Conservation (phyloP, 768 basidiomycete genomes). For the Russula abietina region DNA sequence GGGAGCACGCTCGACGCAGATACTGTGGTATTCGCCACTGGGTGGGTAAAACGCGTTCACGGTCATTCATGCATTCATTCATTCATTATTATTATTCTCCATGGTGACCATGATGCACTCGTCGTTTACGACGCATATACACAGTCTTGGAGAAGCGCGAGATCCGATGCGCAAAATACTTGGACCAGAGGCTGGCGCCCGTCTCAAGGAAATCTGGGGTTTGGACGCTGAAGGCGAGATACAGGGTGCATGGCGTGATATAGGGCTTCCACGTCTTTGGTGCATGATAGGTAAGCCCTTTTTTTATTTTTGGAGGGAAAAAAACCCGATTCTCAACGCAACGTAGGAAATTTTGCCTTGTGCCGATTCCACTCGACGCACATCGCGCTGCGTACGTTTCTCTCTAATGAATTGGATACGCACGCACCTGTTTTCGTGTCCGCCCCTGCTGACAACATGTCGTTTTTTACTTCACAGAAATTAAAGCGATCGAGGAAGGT, state of each 20-base stretch:
- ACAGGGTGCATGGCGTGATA: conserved; percentile 43
- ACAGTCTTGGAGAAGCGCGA: conserved; percentile 43
- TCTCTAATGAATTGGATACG: not conserved
- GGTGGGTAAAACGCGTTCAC: too few relatives aligned
- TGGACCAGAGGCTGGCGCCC: conserved; percentile 40
- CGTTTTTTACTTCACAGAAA: conserved; percentile 41
- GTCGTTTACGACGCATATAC: not conserved
- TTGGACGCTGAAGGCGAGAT: conserved; percentile 60
- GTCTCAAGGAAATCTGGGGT: conserved; percentile 56
- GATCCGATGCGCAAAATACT: conserved; percentile 39
- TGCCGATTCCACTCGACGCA: conserved; percentile 65
- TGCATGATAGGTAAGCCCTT: conserved; percentile 50
- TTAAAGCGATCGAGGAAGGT: conserved; percentile 59
- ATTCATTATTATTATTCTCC: not conserved
- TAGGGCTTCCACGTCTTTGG: conserved; percentile 53
- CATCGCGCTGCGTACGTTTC: conserved; percentile 53
- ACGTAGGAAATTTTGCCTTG: conserved; percentile 49
- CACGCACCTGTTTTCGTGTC: not conserved
- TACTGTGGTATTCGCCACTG: conserved; percentile 45
- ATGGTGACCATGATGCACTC: not conserved
- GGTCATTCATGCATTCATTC: too few relatives aligned
- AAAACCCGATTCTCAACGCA: not conserved
- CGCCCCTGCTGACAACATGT: not conserved
- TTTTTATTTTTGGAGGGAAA: not conserved
- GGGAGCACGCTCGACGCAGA: conserved; percentile 43